Percentiles rank a stretch among this genome's conserved stretches.
Conservation (phyloP, 1,284 basidiomycete species). For the Agroathelia rolfsii region DNA sequence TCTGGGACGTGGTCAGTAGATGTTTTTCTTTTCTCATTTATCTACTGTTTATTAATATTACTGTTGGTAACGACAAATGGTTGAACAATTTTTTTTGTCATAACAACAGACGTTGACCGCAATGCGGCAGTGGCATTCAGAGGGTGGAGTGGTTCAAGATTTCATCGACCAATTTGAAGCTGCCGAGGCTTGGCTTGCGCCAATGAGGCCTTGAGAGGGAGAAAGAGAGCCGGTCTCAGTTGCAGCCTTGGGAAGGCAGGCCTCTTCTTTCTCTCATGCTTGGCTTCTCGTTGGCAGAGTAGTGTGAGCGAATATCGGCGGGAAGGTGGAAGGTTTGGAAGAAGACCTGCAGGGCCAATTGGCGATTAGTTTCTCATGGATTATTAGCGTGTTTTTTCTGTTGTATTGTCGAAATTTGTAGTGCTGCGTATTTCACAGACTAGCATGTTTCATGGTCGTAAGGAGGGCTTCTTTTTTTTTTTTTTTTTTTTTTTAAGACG, state of each 20-base stretch:
- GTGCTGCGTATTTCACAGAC: too few species aligned
- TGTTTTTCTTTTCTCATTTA: conserved; percentile 11
- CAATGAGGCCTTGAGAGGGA: conserved; percentile 69
- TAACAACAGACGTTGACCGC: conserved; percentile 85
- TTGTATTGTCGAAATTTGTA: not conserved
- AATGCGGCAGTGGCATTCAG: conserved; percentile 80
- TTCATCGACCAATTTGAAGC: conserved; percentile 91
- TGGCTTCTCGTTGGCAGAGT: conserved; percentile 6
- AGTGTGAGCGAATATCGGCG: too few species aligned
- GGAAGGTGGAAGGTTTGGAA: too few species aligned
- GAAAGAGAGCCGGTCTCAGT: conserved; percentile 1
- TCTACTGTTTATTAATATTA: conserved; percentile 8
- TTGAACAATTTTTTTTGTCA: conserved; percentile 12
- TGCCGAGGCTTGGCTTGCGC: conserved; percentile 87
- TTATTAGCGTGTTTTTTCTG: not conserved
- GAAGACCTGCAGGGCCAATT: too few species aligned
- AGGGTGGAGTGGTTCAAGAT: conserved; percentile 70
- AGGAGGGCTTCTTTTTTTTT: conserved; percentile 2
- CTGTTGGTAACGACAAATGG: conserved; percentile 15
- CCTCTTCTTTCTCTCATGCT: conserved; percentile 4
- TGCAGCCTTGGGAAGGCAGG: conserved; percentile 4
- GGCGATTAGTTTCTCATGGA: not conserved
- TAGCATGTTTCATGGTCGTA: conserved; percentile 4
- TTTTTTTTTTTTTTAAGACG: conserved; percentile 11
- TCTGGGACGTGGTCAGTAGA: conserved; percentile 89